Conservation (phyloP, 75 land plant genomes). For the Ceratopteris richardii region DNA sequence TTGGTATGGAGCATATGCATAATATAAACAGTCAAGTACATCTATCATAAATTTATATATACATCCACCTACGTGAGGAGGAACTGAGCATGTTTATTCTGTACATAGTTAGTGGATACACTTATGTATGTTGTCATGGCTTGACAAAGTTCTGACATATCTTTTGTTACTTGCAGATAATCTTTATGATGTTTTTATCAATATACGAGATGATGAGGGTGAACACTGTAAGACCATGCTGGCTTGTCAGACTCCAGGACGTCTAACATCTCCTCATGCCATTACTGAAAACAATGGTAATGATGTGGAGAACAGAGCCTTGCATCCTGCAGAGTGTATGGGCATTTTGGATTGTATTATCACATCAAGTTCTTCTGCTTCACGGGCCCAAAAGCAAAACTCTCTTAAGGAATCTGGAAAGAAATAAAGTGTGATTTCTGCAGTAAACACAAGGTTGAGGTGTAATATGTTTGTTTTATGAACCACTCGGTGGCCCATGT, state of each 20-base stretch:
- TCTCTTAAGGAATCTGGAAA: too few relatives aligned
- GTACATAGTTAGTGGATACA: too few relatives aligned
- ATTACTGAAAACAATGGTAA: slow-evolving; percentile 10
- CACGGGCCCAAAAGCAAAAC: too few relatives aligned
- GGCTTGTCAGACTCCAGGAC: slow-evolving; percentile 86
- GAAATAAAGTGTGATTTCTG: too few relatives aligned
- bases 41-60: neutral
- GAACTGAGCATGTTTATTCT: too few relatives aligned
- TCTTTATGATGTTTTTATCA: slow-evolving; percentile 85
- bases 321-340: slow-evolving; percentile 45
- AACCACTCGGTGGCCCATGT: too few relatives aligned
- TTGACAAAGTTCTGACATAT: too few relatives aligned
- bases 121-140: too few relatives aligned
- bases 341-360: slow-evolving; percentile 45
- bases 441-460: too few relatives aligned
- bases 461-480: too few relatives aligned
- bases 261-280: slow-evolving; percentile 72
- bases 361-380: slow-evolving; percentile 15
- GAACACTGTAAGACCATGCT: slow-evolving; percentile 98
- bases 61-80: too few relatives aligned
- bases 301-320: slow-evolving; percentile 11
- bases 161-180: slow-evolving; percentile 87
- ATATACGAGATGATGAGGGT: slow-evolving; percentile 93
- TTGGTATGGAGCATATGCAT: slow-evolving; percentile 39
- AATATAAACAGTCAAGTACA: neutral